phyloP scores from a whole-genome alignment of 345 rosid species.

The Rhodamnia argentea region DNA sequence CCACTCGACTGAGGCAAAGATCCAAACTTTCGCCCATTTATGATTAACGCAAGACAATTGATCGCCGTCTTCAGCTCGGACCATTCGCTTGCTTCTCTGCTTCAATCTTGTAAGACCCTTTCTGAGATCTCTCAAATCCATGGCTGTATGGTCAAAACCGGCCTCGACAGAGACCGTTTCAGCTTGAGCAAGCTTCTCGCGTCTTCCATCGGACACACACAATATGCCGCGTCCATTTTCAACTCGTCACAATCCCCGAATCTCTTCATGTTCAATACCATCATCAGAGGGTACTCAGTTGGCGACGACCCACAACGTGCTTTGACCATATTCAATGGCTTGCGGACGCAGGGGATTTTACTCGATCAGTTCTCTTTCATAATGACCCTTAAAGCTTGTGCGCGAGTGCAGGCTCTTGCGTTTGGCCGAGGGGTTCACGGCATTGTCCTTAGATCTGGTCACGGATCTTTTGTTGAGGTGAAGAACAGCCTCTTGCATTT shows the following conservation, averaged over 20 bases:
- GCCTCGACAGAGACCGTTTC: conserved; percentile 39
- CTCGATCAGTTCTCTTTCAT: conserved; percentile 59
- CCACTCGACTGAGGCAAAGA: not conserved
- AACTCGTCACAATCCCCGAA: conserved; percentile 27
- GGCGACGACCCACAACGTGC: conserved; percentile 36
- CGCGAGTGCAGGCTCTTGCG: conserved; percentile 10
- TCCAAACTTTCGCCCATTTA: not conserved
- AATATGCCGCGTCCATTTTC: conserved; percentile 53
- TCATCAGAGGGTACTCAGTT: conserved; percentile 43
- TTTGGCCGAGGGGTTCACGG: conserved; percentile 44
- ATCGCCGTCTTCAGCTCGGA: not conserved
- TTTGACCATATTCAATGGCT: conserved; percentile 33
- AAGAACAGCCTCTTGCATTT: conserved; percentile 37
- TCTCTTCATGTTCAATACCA: conserved; percentile 53
- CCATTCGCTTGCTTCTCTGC: conserved; percentile 12
- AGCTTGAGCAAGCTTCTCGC: conserved; percentile 56
- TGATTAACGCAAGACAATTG: not conserved
- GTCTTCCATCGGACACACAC: conserved; percentile 24
- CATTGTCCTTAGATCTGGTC: conserved; percentile 39
- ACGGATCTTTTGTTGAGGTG: conserved; percentile 24
- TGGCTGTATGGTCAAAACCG: conserved; percentile 42
- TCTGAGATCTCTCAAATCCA: conserved; percentile 41
- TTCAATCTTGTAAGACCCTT: conserved; percentile 22
- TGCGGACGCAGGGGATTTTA: conserved; percentile 30
- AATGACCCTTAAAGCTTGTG: conserved; percentile 37